Evolutionary conservation across 768 basidiomycete species (phyloP).

Genomic region (Rubroboletus satanas): DNA sequence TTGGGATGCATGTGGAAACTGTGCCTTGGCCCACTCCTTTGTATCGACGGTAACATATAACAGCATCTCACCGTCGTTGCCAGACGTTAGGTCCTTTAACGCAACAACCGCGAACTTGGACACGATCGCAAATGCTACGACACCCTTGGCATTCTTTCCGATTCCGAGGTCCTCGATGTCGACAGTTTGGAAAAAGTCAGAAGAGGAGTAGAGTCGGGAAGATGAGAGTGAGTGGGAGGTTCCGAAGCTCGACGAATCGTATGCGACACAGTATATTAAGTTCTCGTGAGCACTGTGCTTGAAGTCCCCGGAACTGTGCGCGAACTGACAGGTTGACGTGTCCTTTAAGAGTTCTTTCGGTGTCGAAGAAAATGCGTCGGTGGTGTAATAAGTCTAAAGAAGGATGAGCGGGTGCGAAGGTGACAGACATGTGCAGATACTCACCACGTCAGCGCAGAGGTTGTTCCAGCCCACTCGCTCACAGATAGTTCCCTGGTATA

Average conservation of each 20-base stretch:
- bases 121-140: slow-evolving; percentile 91
- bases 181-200: slow-evolving; percentile 72
- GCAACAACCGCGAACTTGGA: slow-evolving; percentile 92
- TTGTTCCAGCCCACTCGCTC: slow-evolving; percentile 48
- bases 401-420: slow-evolving; percentile 6
- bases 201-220: slow-evolving; percentile 75
- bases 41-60: slow-evolving; percentile 87
- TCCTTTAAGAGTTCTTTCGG: slow-evolving; percentile 61
- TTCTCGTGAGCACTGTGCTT: slow-evolving; percentile 69
- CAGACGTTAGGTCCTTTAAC: slow-evolving; percentile 60
- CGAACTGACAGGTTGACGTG: slow-evolving; percentile 81
- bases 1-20: slow-evolving; percentile 87
- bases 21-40: slow-evolving; percentile 79
- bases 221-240: slow-evolving; percentile 45
- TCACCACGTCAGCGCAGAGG: slow-evolving; percentile 70
- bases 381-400: slow-evolving; percentile 82
- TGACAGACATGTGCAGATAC: not conserved
- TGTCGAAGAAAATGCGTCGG: slow-evolving; percentile 67
- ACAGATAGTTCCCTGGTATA: slow-evolving; percentile 77
- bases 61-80: slow-evolving; percentile 65
- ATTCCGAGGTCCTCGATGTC: slow-evolving; percentile 85
- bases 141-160: slow-evolving; percentile 78
- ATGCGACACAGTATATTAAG: slow-evolving; percentile 88
- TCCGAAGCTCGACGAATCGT: slow-evolving; percentile 52
- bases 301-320: slow-evolving; percentile 82